Conservation (phyloP, 768 basidiomycete species). For the Cystofilobasidium bisporidii region DNA sequence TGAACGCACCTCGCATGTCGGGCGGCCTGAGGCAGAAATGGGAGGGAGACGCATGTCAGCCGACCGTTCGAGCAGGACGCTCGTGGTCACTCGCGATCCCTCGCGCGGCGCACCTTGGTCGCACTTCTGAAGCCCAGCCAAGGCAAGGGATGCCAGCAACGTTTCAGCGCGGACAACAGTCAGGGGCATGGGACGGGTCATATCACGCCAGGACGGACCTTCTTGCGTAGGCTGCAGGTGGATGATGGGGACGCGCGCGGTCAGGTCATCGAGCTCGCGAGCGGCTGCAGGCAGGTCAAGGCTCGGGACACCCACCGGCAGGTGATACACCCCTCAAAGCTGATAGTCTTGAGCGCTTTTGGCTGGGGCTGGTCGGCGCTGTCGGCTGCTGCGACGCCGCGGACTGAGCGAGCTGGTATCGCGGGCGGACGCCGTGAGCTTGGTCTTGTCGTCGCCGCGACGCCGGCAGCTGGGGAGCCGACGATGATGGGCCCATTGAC, state of each 20-base stretch:
- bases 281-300: neutral
- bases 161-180: no score
- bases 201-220: neutral
- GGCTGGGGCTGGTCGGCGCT: neutral
- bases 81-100: no score
- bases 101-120: constrained; percentile 1
- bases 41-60: no score
- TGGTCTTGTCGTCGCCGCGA: no score
- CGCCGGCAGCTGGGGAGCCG: no score
- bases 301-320: neutral
- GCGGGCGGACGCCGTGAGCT: no score
- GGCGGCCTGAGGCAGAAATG: neutral
- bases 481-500: no score
- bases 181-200: no score
- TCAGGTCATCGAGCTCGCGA: neutral
- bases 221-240: neutral
- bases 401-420: no score
- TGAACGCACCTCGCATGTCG: neutral
- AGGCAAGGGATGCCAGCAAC: no score
- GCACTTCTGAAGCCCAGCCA: neutral
- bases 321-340: neutral
- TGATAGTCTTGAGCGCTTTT: neutral
- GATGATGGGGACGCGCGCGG: neutral
- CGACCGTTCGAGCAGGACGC: no score
- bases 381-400: neutral